Base-by-base conservation (phyloP, 805 yeast species). In the Wickerhamiella australiensis region DNA sequence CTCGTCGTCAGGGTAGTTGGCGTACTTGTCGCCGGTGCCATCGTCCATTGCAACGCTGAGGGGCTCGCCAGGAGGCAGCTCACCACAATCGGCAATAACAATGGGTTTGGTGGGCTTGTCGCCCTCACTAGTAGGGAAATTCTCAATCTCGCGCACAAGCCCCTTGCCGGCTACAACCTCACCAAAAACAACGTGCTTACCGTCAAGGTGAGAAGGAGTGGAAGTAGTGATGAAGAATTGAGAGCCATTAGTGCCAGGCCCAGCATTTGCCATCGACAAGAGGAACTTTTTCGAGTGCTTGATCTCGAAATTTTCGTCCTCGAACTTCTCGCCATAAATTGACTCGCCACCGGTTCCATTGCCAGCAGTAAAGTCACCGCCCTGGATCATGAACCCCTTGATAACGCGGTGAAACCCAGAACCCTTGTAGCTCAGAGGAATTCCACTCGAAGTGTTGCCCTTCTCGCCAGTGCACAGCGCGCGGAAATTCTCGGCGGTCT, bases 201-300 rank as follows among this genome's bases (percentile, higher is more conserved):
- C 95, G 64, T 87, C 94, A 68, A 88, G 77, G 90, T 92, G 85
- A 53, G 92, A 82, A 62, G 82, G 74, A 58, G 81, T 74, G 49
- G 84, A 88, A 52, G 95, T 86, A 68, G 96, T 86, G 73, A 86
- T 82, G 78, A 90, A 88, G 72, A 88, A 88, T 73, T 88, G 97
- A 50, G 96, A 87, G 52, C 96, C 96, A 73, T 90, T 90, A 73
- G 96, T 85, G 80, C 86, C 85, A 69, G 94, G 95, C 61, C 96
- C 96, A 56, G 96, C 94, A 68, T 90, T 90, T 68, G 96, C 96
- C 96, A 90, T 90, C 55, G 95, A 85, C 63, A 85, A 68, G 70
- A 82, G 71, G 77, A 87, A 76, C 75, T 94, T 79, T 69, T 79
- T 74, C 72, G 73, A 72, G 76, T 90, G 96, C 64, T 68, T 80